Conservation (phyloP, 2,329 filamentous ascomycete species). For the Purpureocillium takamizusanense region DNA sequence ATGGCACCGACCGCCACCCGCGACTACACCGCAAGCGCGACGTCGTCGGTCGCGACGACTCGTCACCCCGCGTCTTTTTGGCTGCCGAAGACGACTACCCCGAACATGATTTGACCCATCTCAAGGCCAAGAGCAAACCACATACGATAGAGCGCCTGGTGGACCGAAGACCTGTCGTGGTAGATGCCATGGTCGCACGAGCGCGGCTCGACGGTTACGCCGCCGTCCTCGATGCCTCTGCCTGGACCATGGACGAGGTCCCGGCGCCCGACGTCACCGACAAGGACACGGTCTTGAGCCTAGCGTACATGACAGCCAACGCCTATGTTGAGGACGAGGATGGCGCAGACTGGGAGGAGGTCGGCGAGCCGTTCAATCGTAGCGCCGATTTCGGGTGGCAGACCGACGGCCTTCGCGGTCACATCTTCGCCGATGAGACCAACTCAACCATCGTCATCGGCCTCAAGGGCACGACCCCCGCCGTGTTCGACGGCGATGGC, state of each 20-base stretch:
- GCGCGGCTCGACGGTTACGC: slow-evolving; percentile 61
- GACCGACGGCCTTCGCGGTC: slow-evolving; percentile 76
- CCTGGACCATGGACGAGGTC: slow-evolving; percentile 77
- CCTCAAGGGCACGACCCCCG: slow-evolving; percentile 81
- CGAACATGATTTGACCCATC: slow-evolving; percentile 38
- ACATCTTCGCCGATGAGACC: slow-evolving; percentile 79
- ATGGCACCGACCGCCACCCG: slow-evolving; percentile 74
- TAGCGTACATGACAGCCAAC: slow-evolving; percentile 83
- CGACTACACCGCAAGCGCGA: slow-evolving; percentile 69
- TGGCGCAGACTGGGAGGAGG: slow-evolving; percentile 73
- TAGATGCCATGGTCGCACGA: slow-evolving; percentile 70
- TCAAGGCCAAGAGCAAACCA: slow-evolving; percentile 55
- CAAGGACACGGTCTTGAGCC: slow-evolving; percentile 71
- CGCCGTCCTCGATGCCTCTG: slow-evolving; percentile 58
- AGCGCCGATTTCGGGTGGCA: slow-evolving; percentile 91
- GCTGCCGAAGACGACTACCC: slow-evolving; percentile 48
- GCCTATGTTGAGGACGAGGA: slow-evolving; percentile 72
- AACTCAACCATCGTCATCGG: slow-evolving; percentile 88
- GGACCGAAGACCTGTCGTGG: slow-evolving; percentile 65
- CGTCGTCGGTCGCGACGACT: slow-evolving; percentile 50
- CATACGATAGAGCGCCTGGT: slow-evolving; percentile 70
- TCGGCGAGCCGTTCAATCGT: slow-evolving; percentile 72
- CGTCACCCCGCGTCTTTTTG: slow-evolving; percentile 42
- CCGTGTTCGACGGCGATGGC: slow-evolving; percentile 92
- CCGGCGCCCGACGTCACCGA: slow-evolving; percentile 74